These are phyloP conservation scores for Trametes versicolor DNA, from an alignment of 1,284 basidiomycete species.

Conservation along the genomic window DNA sequence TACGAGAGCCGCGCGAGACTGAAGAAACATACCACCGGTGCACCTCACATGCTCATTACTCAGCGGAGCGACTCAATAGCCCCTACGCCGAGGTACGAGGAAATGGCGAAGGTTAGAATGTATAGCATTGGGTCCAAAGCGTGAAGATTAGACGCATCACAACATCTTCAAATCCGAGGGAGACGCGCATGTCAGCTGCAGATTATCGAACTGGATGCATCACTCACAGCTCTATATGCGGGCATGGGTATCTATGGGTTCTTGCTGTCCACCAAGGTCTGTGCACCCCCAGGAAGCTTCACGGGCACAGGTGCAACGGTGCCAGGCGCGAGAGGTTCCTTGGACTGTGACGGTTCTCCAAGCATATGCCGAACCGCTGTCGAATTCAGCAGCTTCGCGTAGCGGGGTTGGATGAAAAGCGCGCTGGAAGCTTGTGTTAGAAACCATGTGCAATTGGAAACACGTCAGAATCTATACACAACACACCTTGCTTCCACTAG, in stretches of 20 bases:
- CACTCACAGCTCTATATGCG: not conserved
- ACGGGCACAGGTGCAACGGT: slow-evolving; percentile 39
- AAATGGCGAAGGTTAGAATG: too few relatives aligned
- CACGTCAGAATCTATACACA: slow-evolving; percentile 1
- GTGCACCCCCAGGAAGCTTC: slow-evolving; percentile 33
- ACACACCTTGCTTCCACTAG: slow-evolving; percentile 85
- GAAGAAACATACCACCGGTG: not conserved
- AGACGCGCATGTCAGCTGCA: not conserved
- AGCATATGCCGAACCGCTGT: slow-evolving; percentile 42
- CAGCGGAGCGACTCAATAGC: too few relatives aligned
- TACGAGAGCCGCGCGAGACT: not conserved
- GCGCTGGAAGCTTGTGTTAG: slow-evolving; percentile 45
- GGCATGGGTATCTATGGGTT: slow-evolving; percentile 16
- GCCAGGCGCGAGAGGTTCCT: slow-evolving; percentile 35
- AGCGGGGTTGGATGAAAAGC: slow-evolving; percentile 72
- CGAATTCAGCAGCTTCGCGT: slow-evolving; percentile 62
- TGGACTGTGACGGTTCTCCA: slow-evolving; percentile 41
- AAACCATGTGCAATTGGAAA: not conserved
- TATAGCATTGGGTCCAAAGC: too few relatives aligned
- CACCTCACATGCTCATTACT: not conserved
- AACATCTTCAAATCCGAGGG: not conserved
- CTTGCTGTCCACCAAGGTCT: slow-evolving; percentile 30
- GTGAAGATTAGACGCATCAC: too few relatives aligned
- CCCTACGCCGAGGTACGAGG: too few relatives aligned
- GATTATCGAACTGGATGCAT: not conserved